Evolutionary conservation across 192 early-diverging fungal species (phyloP).

Genomic region (Backusella westeae): DNA sequence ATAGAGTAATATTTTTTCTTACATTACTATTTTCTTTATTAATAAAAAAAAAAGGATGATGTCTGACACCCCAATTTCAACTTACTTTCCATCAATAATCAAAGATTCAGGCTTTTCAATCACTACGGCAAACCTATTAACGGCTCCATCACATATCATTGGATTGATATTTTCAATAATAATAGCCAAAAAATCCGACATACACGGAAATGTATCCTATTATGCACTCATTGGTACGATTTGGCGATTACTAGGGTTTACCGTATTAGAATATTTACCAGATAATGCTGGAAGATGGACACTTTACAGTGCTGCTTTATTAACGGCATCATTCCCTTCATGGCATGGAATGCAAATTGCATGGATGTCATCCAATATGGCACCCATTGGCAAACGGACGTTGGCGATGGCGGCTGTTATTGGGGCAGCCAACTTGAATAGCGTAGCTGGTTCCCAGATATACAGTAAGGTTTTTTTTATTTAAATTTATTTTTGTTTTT

Average conservation of each 20-base stretch:
- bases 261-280: conserved; percentile 32
- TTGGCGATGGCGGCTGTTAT: conserved; percentile 20
- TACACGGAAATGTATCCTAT: conserved; percentile 11
- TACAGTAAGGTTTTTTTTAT: conserved; percentile 12
- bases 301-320: conserved; percentile 11
- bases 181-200: conserved; percentile 13
- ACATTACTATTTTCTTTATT: neutral
- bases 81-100: conserved; percentile 17
- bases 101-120: conserved; percentile 13
- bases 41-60: neutral
- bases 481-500: neutral
- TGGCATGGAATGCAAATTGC: conserved; percentile 30
- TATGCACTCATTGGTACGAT: neutral
- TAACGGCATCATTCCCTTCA: conserved; percentile 22
- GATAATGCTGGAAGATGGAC: conserved; percentile 26
- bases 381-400: conserved; percentile 17
- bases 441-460: conserved; percentile 22
- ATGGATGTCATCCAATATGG: conserved; percentile 26
- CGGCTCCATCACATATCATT: conserved; percentile 18
- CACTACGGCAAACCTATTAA: conserved; percentile 16
- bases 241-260: conserved; percentile 25
- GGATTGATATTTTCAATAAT: conserved; percentile 5
- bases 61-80: conserved; percentile 14
- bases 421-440: conserved; percentile 22
- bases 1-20: neutral